Evolutionary conservation across 495 filamentous ascomycete species (phyloP), one percentile per base, ranked within the genome.

Genomic region (Viridothelium virens): DNA sequence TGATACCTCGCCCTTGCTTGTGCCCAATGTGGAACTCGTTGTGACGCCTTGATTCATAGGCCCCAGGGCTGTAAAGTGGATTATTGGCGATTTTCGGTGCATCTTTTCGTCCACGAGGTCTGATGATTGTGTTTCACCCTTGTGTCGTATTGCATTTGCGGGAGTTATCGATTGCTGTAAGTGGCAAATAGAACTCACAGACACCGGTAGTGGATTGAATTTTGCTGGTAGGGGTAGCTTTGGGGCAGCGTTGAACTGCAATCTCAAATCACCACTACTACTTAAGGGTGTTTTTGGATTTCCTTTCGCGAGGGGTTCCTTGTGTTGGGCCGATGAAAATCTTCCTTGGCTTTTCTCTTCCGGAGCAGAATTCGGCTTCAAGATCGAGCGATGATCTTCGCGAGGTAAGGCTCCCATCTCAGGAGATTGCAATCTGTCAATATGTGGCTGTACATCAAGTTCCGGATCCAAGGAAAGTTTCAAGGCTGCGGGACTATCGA

Each of bases 51-150:
- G 48, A 53, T 53, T 53, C 48, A 53, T 53, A 16, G 48, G 48
- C 5, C 48, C 48, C 18, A 14, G 11, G 48, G 48, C 9, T 16
- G 48, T 16, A 53, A 53, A 53, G 18, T 53, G 48, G 11, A 53
- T n/a, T 2, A 53, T 53, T 53, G 48, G 48, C n/a, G 48, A 53
- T n/a, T 53, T 53, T 18, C 48, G 48, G 48, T 53, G n/a, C n/a
- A 53, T 5, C 11, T 53, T 9, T 53, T 53, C 48, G 48, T 53
- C n/a, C 12, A 53, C n/a, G 48, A 53, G 48, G 5, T 53, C n/a
- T n/a, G 12, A 53, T 53, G 12, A n/a, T 53, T 25, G 48, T 11
- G 11, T 25, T 5, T 5, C 14, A 14, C 14, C 14, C 41, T 44
- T 44, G 41, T 44, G 14, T 44, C 14, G 41, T 14, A 7, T 44